These are phyloP conservation scores for Petunia hybrid DNA, from an alignment of 305 asterid species.

Conservation along the genomic window DNA sequence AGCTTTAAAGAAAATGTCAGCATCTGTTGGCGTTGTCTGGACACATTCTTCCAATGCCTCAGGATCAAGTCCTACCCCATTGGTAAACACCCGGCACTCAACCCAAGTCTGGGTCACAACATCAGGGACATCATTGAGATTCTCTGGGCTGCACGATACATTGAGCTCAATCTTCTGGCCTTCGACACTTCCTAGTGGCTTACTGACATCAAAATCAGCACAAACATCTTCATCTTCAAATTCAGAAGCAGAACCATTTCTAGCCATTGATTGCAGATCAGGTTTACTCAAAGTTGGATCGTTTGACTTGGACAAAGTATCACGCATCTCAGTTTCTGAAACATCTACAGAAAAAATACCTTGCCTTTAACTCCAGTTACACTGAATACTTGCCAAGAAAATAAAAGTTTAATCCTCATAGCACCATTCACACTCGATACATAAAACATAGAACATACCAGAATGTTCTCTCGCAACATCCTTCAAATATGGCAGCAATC, in stretches of 20 bases:
- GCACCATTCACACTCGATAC: neutral
- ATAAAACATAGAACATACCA: constrained; percentile 44
- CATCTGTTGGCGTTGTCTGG: constrained; percentile 71
- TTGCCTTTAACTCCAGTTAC: neutral
- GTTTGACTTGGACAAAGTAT: constrained; percentile 37
- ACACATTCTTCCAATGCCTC: constrained; percentile 43
- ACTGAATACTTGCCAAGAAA: neutral
- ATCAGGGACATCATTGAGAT: constrained; percentile 35
- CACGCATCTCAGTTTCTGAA: constrained; percentile 48
- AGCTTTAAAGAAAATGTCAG: constrained; percentile 44
- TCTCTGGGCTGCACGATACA: constrained; percentile 31
- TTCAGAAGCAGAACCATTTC: constrained; percentile 31
- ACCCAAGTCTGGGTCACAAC: constrained; percentile 29
- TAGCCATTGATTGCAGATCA: constrained; percentile 33
- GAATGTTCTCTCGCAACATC: constrained; percentile 54
- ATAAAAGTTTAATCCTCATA: neutral
- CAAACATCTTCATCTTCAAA: constrained; percentile 17
- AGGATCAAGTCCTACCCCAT: constrained; percentile 35
- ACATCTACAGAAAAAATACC: constrained; percentile 43
- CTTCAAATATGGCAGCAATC: constrained; percentile 76
- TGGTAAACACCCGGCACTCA: constrained; percentile 21
- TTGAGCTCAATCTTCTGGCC: constrained; percentile 23
- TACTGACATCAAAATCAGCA: constrained; percentile 33
- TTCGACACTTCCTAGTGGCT: constrained; percentile 32
- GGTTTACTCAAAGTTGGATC: constrained; percentile 39